phyloP scores from a whole-genome alignment of 192 early-diverging fungal species.

The Allomyces macrogynus region DNA sequence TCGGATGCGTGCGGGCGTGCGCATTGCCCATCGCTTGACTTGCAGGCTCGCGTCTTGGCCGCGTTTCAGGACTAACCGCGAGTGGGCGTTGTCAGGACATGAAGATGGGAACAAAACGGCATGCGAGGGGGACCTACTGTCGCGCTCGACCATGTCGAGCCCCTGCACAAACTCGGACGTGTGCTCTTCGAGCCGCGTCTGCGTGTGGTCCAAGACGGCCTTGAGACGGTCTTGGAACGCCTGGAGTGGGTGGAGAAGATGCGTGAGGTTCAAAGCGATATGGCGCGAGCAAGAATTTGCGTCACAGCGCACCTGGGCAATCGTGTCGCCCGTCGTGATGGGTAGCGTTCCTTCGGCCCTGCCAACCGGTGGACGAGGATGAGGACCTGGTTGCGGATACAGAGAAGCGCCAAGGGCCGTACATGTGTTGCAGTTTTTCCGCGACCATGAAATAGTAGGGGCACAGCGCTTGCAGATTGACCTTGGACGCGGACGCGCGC shows the following conservation, averaged over 20 bases:
- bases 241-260: background rate
- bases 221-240: background rate
- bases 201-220: background rate
- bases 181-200: background rate
- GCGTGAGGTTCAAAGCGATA: no score
- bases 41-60: background rate
- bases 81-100: background rate
- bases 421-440: conserved; percentile 10
- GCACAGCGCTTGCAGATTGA: conserved; percentile 16
- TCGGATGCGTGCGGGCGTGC: background rate
- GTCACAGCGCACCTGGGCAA: no score
- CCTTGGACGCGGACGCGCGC: conserved; percentile 12
- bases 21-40: background rate
- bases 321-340: no score
- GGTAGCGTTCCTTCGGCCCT: no score
- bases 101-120: background rate
- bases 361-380: no score
- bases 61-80: background rate
- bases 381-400: no score
- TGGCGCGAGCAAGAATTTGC: no score
- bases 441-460: conserved; percentile 23
- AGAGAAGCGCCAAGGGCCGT: no score
- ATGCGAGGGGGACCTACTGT: background rate
- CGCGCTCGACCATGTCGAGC: background rate
- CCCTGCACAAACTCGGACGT: background rate